These are phyloP conservation scores for Phytophthora tentaculata DNA, from an alignment of 352 stramenopile species.

Conservation along the genomic window DNA sequence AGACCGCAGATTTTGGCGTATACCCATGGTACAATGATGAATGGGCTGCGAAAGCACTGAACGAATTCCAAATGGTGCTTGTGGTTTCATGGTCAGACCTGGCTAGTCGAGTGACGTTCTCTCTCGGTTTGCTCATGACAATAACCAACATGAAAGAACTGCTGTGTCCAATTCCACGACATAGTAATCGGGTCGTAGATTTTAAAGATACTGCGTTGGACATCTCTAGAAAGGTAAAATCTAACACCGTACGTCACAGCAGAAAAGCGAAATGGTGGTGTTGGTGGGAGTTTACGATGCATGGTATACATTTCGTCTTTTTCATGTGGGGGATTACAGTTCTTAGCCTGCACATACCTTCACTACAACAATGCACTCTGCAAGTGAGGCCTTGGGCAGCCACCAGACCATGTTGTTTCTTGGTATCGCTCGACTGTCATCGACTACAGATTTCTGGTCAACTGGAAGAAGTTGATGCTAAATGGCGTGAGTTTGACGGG, in stretches of 20 bases:
- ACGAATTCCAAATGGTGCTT: constrained; percentile 20
- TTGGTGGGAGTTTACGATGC: neutral
- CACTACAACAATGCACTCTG: neutral
- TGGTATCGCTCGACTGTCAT: neutral
- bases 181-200: neutral
- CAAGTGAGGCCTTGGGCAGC: neutral
- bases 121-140: constrained; percentile 11
- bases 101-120: constrained; percentile 6
- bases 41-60: constrained; percentile 10
- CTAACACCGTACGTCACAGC: neutral
- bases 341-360: neutral
- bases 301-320: neutral
- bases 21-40: neutral
- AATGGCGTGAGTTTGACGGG: constrained; percentile 33
- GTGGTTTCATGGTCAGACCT: constrained; percentile 10
- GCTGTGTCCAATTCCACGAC: neutral
- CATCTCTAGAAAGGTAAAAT: neutral
- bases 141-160: constrained; percentile 19
- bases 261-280: neutral
- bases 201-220: neutral
- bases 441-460: neutral
- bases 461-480: neutral
- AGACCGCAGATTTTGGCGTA: neutral
- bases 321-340: neutral
- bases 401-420: neutral